Conservation (phyloP, 1,139 yeast genomes). For the Maudiozyma humilis region DNA sequence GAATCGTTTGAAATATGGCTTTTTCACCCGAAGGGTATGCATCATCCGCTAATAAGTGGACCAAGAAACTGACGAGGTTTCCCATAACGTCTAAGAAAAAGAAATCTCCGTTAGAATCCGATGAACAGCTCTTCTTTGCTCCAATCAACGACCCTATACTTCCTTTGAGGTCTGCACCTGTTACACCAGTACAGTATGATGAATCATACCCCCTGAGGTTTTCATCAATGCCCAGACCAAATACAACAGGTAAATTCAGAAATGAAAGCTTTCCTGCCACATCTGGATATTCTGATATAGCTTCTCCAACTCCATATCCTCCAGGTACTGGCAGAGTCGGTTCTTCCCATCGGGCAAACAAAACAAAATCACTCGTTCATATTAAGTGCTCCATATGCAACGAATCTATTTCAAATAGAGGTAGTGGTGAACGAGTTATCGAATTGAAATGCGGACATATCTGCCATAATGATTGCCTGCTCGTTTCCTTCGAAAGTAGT, state of each 20-base stretch:
- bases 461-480: conserved; percentile 29
- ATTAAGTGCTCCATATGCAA: conserved; percentile 29
- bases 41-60: no score
- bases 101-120: no score
- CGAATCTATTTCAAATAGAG: conserved; percentile 27
- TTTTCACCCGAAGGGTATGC: no score
- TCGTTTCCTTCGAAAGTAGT: conserved; percentile 18
- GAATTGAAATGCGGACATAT: conserved; percentile 29
- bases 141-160: background rate
- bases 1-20: no score
- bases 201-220: conserved; percentile 13
- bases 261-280: background rate
- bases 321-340: background rate
- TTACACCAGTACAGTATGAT: conserved; percentile 4
- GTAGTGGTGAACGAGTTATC: conserved; percentile 28
- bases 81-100: no score
- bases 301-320: background rate
- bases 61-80: no score
- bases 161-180: background rate
- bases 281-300: background rate
- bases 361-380: conserved; percentile 25
- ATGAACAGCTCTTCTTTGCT: no score
- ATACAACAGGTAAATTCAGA: conserved; percentile 6
- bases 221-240: conserved; percentile 21
- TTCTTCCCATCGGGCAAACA: background rate